Evolutionary conservation across 1,284 basidiomycete species (phyloP).

Genomic region (Microbotryum violaceum): DNA sequence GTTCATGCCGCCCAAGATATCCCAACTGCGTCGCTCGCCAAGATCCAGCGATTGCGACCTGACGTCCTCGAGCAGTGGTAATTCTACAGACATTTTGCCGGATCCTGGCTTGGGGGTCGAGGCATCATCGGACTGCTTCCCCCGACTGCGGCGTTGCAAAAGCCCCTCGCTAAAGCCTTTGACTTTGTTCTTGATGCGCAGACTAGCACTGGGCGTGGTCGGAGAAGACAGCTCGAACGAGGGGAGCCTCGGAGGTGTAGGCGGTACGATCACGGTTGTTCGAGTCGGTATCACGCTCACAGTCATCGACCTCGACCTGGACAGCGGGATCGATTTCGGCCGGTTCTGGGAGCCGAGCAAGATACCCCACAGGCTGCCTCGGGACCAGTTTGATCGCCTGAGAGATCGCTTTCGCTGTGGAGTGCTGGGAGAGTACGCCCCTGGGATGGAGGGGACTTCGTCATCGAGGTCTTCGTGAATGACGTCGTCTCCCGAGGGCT

Average conservation of each 20-base stretch:
- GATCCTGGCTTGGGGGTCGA: too few species aligned
- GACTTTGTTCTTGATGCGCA: slow-evolving; percentile 1
- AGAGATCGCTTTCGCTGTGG: not conserved
- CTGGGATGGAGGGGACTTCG: not conserved
- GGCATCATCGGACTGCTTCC: too few species aligned
- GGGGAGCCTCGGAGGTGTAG: not conserved
- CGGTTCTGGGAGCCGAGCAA: too few species aligned
- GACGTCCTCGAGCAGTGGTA: too few species aligned
- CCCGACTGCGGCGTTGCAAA: not conserved
- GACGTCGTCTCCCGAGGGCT: not conserved
- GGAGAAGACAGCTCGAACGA: not conserved
- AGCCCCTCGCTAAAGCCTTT: slow-evolving; percentile 1
- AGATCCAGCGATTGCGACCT: not conserved
- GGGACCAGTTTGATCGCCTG: not conserved
- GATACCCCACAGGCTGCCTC: too few species aligned
- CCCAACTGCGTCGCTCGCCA: slow-evolving; percentile 1
- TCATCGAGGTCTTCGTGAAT: not conserved
- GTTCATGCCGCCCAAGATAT: slow-evolving; percentile 4
- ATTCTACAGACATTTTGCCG: too few species aligned
- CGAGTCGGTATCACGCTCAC: not conserved
- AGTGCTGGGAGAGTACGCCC: not conserved
- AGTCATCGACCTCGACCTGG: not conserved
- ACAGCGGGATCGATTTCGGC: too few species aligned
- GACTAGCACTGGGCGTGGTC: not conserved
- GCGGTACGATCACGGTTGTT: not conserved